These are phyloP conservation scores for Thalassiosira profunda DNA, from an alignment of 108 stramenopile species.

Conservation along the genomic window DNA sequence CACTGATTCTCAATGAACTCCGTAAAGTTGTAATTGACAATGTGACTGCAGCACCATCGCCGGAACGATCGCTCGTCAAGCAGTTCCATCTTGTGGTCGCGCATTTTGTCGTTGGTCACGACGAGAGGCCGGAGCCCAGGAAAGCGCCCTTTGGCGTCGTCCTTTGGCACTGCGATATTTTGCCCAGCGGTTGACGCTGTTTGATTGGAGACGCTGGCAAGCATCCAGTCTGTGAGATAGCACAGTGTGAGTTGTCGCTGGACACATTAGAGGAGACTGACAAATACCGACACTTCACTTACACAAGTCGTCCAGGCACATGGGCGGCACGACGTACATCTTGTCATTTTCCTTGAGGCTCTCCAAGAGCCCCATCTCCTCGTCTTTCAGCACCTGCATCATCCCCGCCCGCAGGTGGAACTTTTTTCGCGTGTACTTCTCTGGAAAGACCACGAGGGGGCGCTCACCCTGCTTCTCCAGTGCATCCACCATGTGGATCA, in stretches of 20 bases:
- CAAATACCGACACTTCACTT: not conserved
- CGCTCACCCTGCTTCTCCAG: conserved; percentile 58
- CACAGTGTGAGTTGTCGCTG: too few species aligned
- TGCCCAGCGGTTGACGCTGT: conserved; percentile 26
- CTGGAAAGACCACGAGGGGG: conserved; percentile 41
- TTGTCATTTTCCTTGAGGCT: conserved; percentile 42
- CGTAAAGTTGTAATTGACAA: conserved; percentile 55
- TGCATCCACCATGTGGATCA: conserved; percentile 65
- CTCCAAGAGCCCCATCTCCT: conserved; percentile 42
- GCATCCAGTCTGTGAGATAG: conserved; percentile 43
- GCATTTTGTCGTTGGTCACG: conserved; percentile 56
- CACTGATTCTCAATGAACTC: conserved; percentile 25
- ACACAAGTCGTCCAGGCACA: conserved; percentile 48
- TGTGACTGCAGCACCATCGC: conserved; percentile 50
- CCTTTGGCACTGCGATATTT: conserved; percentile 36
- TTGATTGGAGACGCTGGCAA: conserved; percentile 55
- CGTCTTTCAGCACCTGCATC: conserved; percentile 46
- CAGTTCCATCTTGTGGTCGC: conserved; percentile 50
- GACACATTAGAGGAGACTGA: not conserved
- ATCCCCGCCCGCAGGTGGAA: conserved; percentile 47
- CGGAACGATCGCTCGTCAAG: conserved; percentile 52
- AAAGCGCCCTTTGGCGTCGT: conserved; percentile 43
- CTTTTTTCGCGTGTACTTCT: conserved; percentile 48
- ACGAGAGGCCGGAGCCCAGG: conserved; percentile 52
- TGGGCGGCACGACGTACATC: conserved; percentile 66